phyloP scores from a whole-genome alignment of 2,329 filamentous ascomycete genomes.

The Diaporthe capsici region DNA sequence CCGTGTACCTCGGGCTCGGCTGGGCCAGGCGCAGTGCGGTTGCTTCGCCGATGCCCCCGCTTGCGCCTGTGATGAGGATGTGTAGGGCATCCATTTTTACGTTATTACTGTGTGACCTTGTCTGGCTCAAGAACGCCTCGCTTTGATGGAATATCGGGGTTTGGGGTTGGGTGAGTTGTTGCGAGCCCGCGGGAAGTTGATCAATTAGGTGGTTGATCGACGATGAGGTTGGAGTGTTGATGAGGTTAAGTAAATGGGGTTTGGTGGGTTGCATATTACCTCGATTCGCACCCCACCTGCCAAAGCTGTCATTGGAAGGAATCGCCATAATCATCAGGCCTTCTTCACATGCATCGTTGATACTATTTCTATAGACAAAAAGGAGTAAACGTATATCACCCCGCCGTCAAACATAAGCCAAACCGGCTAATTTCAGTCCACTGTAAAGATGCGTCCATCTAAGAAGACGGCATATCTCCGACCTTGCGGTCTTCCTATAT shows the following conservation, averaged over 20 bases:
- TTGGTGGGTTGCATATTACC: slow-evolving; percentile 15
- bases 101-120: neutral
- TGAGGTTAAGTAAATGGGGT: neutral
- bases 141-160: neutral
- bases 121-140: neutral
- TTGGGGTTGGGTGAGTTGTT: neutral
- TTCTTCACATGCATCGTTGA: neutral
- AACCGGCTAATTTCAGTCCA: too few species aligned
- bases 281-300: neutral
- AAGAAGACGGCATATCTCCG: too few species aligned
- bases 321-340: neutral
- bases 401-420: neutral
- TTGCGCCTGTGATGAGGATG: slow-evolving; percentile 38
- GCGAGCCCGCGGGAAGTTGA: neutral
- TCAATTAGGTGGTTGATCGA: neutral
- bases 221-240: neutral
- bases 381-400: neutral
- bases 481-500: slow-evolving; percentile 32
- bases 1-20: slow-evolving; percentile 19
- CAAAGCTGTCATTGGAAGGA: neutral
- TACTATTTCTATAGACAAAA: too few species aligned
- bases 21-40: slow-evolving; percentile 37
- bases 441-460: too few species aligned
- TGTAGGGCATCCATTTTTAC: slow-evolving; percentile 12
- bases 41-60: slow-evolving; percentile 38